Percentiles rank a stretch among this genome's conserved stretches.
Conservation (phyloP, 345 rosid species). For the Eutrema yunnanense region DNA sequence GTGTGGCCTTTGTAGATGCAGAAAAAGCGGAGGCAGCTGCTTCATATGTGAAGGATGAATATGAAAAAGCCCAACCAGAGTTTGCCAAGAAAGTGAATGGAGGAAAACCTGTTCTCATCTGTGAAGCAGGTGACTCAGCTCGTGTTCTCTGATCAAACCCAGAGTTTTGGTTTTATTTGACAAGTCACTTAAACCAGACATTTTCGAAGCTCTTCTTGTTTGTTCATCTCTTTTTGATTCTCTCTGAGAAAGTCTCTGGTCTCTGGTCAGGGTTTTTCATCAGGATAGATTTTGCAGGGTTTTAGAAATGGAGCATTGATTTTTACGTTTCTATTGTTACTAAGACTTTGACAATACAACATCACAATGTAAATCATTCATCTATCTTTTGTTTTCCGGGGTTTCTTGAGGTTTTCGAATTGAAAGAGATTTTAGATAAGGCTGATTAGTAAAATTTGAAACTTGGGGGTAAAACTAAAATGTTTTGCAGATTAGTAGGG, state of each 20-base stretch:
- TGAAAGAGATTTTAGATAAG: neutral
- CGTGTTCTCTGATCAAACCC: slow-evolving; percentile 40
- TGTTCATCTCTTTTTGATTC: neutral
- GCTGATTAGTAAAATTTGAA: neutral
- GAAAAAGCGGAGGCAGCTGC: slow-evolving; percentile 60
- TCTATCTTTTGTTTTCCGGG: neutral
- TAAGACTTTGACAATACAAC: neutral
- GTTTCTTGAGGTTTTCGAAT: neutral
- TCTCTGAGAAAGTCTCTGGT: neutral
- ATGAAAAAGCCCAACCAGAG: slow-evolving; percentile 57
- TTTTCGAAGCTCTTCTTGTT: neutral
- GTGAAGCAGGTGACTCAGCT: slow-evolving; percentile 73
- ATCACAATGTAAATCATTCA: neutral
- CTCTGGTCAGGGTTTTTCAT: neutral
- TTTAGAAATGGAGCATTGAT: neutral
- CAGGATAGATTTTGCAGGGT: neutral
- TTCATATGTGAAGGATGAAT: slow-evolving; percentile 51
- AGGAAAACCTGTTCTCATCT: slow-evolving; percentile 46
- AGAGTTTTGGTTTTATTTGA: neutral
- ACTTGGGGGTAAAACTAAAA: neutral
- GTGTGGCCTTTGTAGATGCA: slow-evolving; percentile 67
- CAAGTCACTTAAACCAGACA: neutral
- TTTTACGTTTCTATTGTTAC: neutral
- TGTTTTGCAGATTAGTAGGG: neutral
- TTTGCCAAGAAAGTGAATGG: slow-evolving; percentile 43